A percentile compares a stretch with the other conserved stretches of the same genome.
These are phyloP conservation scores for Plasmodium yoelii DNA, from an alignment of 169 alveolate genomes.

Conservation along the genomic window DNA sequence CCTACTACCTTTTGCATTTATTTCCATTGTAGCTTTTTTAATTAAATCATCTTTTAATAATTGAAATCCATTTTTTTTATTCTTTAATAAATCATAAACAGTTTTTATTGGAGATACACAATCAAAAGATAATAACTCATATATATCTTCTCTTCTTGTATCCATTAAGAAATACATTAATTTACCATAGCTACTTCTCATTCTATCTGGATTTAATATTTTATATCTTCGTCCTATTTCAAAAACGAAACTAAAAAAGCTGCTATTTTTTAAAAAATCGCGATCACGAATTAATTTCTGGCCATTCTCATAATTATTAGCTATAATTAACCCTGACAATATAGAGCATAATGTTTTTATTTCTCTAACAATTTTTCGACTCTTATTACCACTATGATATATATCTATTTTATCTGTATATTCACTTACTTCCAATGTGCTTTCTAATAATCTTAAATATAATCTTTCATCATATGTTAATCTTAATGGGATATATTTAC, in stretches of 20 bases:
- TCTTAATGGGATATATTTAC: slow-evolving; percentile 80
- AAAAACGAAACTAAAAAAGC: slow-evolving; percentile 89
- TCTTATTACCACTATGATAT: slow-evolving; percentile 83
- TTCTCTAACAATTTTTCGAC: slow-evolving; percentile 86
- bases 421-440: slow-evolving; percentile 91
- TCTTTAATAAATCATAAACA: slow-evolving; percentile 86
- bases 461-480: slow-evolving; percentile 86
- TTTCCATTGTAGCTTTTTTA: slow-evolving; percentile 89
- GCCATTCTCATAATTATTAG: slow-evolving; percentile 93
- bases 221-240: slow-evolving; percentile 94
- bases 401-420: slow-evolving; percentile 92
- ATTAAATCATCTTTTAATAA: slow-evolving; percentile 89
- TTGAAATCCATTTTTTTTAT: slow-evolving; percentile 87
- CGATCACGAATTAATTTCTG: slow-evolving; percentile 88
- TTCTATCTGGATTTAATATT: slow-evolving; percentile 92
- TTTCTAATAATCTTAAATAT: slow-evolving; percentile 89
- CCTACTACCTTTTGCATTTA: slow-evolving; percentile 58
- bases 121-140: slow-evolving; percentile 88
- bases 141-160: slow-evolving; percentile 88
- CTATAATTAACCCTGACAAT: slow-evolving; percentile 91
- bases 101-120: slow-evolving; percentile 90
- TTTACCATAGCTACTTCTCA: slow-evolving; percentile 92
- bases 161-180: slow-evolving; percentile 92
- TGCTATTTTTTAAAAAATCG: slow-evolving; percentile 86
- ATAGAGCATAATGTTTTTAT: slow-evolving; percentile 91